phyloP scores from a whole-genome alignment of 345 rosid genomes.

The Salix brachista region DNA sequence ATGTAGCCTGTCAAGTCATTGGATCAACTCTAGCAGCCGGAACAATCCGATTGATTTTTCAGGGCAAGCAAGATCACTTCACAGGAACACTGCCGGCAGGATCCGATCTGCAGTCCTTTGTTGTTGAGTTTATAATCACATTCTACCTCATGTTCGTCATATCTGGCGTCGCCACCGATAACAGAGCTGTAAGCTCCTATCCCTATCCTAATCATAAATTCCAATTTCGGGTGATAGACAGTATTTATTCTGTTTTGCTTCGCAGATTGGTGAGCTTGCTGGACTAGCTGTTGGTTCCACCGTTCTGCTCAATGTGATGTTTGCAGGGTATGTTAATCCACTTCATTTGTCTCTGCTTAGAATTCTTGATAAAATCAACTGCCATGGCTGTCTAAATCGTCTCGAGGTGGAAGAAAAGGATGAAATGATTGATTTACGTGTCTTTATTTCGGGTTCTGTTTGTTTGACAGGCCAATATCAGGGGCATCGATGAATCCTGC shows the following conservation, averaged over 20 bases:
- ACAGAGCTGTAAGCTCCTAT: constrained; percentile 68
- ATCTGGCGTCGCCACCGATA: constrained; percentile 89
- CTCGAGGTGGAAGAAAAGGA: neutral
- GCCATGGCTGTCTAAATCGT: neutral
- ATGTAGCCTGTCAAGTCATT: constrained; percentile 53
- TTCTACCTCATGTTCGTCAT: constrained; percentile 88
- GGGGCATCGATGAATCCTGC: constrained; percentile 95
- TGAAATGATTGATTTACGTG: neutral
- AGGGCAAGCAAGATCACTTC: constrained; percentile 58
- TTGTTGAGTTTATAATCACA: constrained; percentile 84
- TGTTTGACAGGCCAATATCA: constrained; percentile 49
- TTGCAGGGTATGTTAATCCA: constrained; percentile 63
- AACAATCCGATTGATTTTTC: constrained; percentile 63
- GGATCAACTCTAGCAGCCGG: constrained; percentile 83
- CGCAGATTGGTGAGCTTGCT: constrained; percentile 90
- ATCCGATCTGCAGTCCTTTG: constrained; percentile 61
- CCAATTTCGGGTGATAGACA: neutral
- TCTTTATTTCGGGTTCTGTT: neutral
- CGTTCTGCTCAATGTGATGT: constrained; percentile 72
- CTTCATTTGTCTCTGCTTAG: neutral
- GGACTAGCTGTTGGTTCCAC: constrained; percentile 91
- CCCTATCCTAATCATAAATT: neutral
- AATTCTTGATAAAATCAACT: neutral
- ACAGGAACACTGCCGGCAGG: constrained; percentile 79
- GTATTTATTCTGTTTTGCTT: neutral